Base-by-base conservation (phyloP, 129 eudicot species). In the Heracleum sosnowskyi region DNA sequence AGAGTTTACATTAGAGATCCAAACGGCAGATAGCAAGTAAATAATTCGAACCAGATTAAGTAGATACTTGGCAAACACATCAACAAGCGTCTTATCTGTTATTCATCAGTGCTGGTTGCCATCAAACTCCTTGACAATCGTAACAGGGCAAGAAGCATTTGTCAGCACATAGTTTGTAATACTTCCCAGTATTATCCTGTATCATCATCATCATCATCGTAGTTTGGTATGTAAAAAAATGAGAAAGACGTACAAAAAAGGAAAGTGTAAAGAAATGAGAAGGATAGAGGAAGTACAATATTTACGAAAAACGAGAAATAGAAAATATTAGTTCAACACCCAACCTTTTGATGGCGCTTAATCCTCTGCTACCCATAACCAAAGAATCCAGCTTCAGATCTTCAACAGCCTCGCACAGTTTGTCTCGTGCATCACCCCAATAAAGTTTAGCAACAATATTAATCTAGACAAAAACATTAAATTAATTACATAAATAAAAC, bases 401-500 rank as follows among this genome's bases (percentile, higher is more conserved):
- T 63, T 90, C 93, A 76, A 88, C 80, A 26, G 89, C 96, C 33
- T 94, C 93, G 12, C 82, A 41, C 47, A 94, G 79, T 85, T 94
- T 90, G 85, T 95, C 98, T 69, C 97, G 87, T 41, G 98, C 94
- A 82, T 95, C 97, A 63, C 97, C 97, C 96, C 98, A 91, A 57
- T 89, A 94, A 74, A 94, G 17, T 82, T 94, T 94, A 4, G 90
- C 70, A 35, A 94, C 89, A 35, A 91, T 55, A 0, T 41, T 83
- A 66, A 94, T 88, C 98, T 94, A 68, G 79, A 31, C 0, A 20
- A 1, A 3, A 28, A n/a, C n/a, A n/a, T n/a, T n/a, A 31, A 2
- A 4, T 2, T 40, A 40, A 7, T 40, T 40, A 40, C 11, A 40
- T 40, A 40, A 40, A 40, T 40, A 7, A 40, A 40, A n/a, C n/a